These are phyloP conservation scores for Luvunga scandens DNA, from an alignment of 345 rosid species.

Conservation along the genomic window DNA sequence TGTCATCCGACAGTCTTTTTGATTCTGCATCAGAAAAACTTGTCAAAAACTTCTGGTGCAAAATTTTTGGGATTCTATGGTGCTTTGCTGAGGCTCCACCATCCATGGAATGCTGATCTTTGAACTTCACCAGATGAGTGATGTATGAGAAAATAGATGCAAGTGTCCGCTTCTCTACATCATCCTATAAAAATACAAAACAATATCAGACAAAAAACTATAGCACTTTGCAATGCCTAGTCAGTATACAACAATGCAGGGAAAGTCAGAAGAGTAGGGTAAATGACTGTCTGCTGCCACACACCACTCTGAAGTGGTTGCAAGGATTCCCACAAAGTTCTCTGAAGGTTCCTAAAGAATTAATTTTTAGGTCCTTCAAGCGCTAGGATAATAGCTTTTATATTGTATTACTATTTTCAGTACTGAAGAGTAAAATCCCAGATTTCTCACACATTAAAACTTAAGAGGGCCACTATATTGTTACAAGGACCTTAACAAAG, in stretches of 20 bases:
- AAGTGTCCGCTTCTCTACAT: slow-evolving; percentile 41
- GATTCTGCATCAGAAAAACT: slow-evolving; percentile 49
- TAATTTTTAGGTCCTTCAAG: not conserved
- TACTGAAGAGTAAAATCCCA: not conserved
- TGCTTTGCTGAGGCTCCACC: slow-evolving; percentile 52
- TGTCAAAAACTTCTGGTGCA: slow-evolving; percentile 44
- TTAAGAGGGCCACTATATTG: not conserved
- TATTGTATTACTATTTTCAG: not conserved
- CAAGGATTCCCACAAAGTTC: not conserved
- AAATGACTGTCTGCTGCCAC: not conserved
- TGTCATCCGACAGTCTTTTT: slow-evolving; percentile 43
- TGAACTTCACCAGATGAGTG: slow-evolving; percentile 79
- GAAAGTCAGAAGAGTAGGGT: not conserved
- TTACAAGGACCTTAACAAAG: not conserved
- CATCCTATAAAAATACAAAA: slow-evolving; percentile 43
- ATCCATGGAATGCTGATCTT: slow-evolving; percentile 53
- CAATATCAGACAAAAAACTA: not conserved
- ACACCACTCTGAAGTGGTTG: not conserved
- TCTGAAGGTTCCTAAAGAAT: not conserved
- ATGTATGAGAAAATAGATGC: slow-evolving; percentile 50
- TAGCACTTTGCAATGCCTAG: not conserved
- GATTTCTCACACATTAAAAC: not conserved
- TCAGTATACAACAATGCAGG: not conserved
- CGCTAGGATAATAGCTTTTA: not conserved
- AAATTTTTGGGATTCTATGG: slow-evolving; percentile 54